Conservation (phyloP, 306 rosid genomes). For the Prunus padus region DNA sequence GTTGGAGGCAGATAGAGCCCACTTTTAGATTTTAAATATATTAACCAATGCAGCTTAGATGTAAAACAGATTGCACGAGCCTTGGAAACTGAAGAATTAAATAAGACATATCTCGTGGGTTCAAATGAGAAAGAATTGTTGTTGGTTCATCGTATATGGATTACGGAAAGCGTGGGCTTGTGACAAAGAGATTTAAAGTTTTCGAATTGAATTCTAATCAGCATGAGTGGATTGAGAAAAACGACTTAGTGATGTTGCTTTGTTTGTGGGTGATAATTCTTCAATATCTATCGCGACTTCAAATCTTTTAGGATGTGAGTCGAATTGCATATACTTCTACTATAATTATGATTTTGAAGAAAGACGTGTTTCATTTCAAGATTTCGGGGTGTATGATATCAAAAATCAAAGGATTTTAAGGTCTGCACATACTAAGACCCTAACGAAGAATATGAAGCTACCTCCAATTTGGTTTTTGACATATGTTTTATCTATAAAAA, state of each 20-base stretch:
- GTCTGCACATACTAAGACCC: background rate
- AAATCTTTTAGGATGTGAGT: background rate
- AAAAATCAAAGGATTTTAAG: too few relatives aligned
- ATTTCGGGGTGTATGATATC: background rate
- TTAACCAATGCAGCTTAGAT: background rate
- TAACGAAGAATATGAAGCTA: background rate
- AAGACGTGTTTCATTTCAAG: background rate
- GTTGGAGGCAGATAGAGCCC: rapidly evolving
- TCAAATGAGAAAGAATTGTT: background rate
- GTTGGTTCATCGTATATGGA: background rate
- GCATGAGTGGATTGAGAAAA: background rate
- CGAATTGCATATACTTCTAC: background rate
- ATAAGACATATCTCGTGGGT: background rate
- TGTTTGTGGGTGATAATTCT: background rate
- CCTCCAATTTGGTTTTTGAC: background rate
- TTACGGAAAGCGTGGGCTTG: background rate
- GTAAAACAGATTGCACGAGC: background rate
- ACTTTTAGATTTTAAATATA: background rate
- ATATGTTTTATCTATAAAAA: background rate
- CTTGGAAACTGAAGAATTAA: background rate
- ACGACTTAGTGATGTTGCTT: background rate
- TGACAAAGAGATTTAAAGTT: background rate
- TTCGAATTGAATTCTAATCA: background rate
- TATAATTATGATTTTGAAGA: background rate
- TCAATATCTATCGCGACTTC: background rate